These are phyloP conservation scores for Alternaria infectoria DNA, from an alignment of 2,329 filamentous ascomycete genomes.

Conservation along the genomic window DNA sequence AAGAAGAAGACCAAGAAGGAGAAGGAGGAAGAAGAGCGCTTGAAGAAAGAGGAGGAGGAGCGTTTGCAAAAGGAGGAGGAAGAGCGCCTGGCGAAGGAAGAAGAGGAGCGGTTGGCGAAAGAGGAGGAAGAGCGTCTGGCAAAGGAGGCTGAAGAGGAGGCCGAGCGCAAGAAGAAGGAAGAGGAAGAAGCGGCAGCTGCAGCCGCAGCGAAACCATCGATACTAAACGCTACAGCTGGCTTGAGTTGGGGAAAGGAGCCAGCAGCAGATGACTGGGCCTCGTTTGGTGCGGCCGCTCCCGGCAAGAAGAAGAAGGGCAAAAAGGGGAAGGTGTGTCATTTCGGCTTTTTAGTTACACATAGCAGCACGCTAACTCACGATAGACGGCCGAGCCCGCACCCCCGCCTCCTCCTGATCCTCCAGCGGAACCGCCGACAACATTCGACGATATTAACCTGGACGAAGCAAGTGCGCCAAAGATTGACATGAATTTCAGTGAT, in stretches of 20 bases:
- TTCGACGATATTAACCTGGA: slow-evolving; percentile 57
- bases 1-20: slow-evolving; percentile 53
- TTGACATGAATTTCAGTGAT: slow-evolving; percentile 55
- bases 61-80: slow-evolving; percentile 44
- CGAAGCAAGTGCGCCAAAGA: slow-evolving; percentile 53
- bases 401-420: slow-evolving; percentile 40
- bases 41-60: slow-evolving; percentile 48
- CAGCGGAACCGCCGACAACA: slow-evolving; percentile 45
- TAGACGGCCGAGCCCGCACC: slow-evolving; percentile 33
- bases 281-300: slow-evolving; percentile 24
- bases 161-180: slow-evolving; percentile 45
- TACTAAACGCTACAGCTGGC: slow-evolving; percentile 29
- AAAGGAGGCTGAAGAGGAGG: slow-evolving; percentile 48
- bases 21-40: slow-evolving; percentile 45
- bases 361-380: slow-evolving; percentile 38
- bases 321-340: slow-evolving; percentile 49
- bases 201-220: slow-evolving; percentile 35
- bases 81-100: slow-evolving; percentile 41
- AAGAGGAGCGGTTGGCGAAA: slow-evolving; percentile 43
- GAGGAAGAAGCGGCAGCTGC: slow-evolving; percentile 43
- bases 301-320: slow-evolving; percentile 48
- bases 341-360: slow-evolving; percentile 40
- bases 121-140: slow-evolving; percentile 45
- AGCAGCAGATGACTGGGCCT: slow-evolving; percentile 40
- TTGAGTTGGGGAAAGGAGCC: slow-evolving; percentile 39